Evolutionary conservation across 352 stramenopile species (phyloP).

Genomic region (Globisporangium nodosum): DNA sequence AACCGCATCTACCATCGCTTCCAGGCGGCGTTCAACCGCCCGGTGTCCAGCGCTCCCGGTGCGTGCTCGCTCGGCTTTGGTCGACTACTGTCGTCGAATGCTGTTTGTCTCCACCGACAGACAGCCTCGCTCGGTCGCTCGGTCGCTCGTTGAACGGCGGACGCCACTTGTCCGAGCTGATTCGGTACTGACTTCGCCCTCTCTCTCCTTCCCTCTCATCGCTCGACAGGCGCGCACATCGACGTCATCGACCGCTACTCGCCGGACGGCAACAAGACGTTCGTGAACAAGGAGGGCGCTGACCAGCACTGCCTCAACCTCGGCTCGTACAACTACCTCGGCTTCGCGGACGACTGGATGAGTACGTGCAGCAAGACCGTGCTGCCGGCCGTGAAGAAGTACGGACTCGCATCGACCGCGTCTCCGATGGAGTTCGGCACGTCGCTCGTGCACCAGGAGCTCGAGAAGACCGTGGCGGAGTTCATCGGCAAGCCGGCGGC

Average conservation of each 20-base stretch:
- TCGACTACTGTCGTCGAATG: background rate
- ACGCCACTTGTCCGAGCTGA: background rate
- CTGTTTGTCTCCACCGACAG: background rate
- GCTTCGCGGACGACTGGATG: conserved; percentile 96
- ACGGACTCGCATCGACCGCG: conserved; percentile 39
- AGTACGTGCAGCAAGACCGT: conserved; percentile 82
- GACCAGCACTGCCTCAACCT: conserved; percentile 85
- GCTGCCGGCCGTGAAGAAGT: conserved; percentile 48
- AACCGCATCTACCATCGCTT: conserved; percentile 91
- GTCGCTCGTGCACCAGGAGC: conserved; percentile 69
- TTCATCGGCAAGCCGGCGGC: conserved; percentile 97
- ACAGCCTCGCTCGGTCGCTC: background rate
- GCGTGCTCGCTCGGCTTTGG: background rate
- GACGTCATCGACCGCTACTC: conserved; percentile 80
- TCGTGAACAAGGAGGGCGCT: conserved; percentile 8
- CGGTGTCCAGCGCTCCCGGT: conserved; percentile 23
- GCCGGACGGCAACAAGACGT: conserved; percentile 33
- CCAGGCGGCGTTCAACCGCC: conserved; percentile 50
- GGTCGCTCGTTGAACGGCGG: background rate
- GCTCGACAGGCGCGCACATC: conserved; percentile 47
- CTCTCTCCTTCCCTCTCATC: background rate
- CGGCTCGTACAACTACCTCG: conserved; percentile 96
- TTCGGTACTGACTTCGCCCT: background rate
- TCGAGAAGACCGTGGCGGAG: conserved; percentile 79
- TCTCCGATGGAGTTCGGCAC: conserved; percentile 41